phyloP scores from a whole-genome alignment of 1,284 basidiomycete genomes.

The Ganoderma sinense region DNA sequence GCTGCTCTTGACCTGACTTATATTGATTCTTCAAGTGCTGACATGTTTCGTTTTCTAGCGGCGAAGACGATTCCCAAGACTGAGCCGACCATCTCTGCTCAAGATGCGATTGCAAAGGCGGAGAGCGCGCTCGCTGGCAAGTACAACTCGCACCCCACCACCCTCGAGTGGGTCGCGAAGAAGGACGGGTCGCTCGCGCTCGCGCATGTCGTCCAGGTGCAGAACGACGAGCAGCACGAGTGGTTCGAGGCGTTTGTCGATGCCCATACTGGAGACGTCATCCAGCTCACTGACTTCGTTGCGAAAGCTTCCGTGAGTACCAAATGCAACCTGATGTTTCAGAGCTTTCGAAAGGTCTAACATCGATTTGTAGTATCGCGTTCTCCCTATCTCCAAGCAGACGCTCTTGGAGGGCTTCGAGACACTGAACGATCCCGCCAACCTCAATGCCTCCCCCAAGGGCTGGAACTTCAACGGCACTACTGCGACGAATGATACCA shows the following conservation, averaged over 20 bases:
- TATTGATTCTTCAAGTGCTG: no score
- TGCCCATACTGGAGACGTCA: conserved; percentile 58
- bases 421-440: conserved; percentile 50
- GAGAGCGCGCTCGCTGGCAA: conserved; percentile 50
- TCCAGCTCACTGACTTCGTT: conserved; percentile 64
- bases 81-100: conserved; percentile 35
- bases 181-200: conserved; percentile 55
- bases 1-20: no score
- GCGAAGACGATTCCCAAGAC: conserved; percentile 41
- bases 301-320: conserved; percentile 50
- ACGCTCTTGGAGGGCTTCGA: conserved; percentile 47
- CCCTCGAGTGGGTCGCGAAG: conserved; percentile 53
- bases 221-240: conserved; percentile 56
- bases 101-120: conserved; percentile 38
- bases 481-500: conserved; percentile 46
- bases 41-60: neutral
- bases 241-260: conserved; percentile 75
- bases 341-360: neutral
- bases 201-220: conserved; percentile 63
- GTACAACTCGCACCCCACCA: conserved; percentile 46
- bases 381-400: conserved; percentile 51
- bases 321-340: neutral
- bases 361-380: conserved; percentile 46
- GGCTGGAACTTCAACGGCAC: conserved; percentile 61
- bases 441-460: conserved; percentile 49